Percentiles rank a stretch among this genome's conserved stretches.
These are phyloP conservation scores for Conringia planisiliqua DNA, from an alignment of 345 rosid species.

Conservation along the genomic window DNA sequence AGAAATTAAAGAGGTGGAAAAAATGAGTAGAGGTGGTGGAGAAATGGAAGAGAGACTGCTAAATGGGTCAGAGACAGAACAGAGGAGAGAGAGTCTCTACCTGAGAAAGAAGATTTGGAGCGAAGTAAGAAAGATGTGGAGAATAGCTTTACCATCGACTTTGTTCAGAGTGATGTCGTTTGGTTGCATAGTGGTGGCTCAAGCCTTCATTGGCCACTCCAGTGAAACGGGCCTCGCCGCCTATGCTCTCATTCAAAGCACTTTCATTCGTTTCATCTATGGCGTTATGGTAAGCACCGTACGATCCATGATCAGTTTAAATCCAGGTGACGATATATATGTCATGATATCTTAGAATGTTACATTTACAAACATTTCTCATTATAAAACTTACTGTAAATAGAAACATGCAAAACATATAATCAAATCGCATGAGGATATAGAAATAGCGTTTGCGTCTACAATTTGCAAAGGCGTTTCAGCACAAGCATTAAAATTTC, in stretches of 20 bases:
- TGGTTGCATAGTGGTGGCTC: constrained; percentile 53
- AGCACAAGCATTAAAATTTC: background rate
- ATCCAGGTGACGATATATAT: background rate
- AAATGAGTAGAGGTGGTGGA: constrained; percentile 24
- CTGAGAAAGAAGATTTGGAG: constrained; percentile 30
- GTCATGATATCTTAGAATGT: background rate
- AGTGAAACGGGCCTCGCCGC: constrained; percentile 41
- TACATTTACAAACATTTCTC: background rate
- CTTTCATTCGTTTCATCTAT: constrained; percentile 38
- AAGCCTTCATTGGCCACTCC: constrained; percentile 49
- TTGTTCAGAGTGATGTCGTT: constrained; percentile 43
- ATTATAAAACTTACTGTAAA: background rate
- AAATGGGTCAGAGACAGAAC: constrained; percentile 22
- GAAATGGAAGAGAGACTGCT: constrained; percentile 33
- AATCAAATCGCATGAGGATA: background rate
- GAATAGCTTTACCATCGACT: constrained; percentile 51
- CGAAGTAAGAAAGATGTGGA: constrained; percentile 41
- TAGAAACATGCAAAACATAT: background rate
- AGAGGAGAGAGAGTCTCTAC: constrained; percentile 16
- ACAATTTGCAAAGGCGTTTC: background rate
- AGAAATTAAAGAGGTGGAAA: background rate
- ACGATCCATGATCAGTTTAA: background rate
- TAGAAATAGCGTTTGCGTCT: background rate
- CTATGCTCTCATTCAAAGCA: constrained; percentile 47
- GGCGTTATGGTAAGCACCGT: constrained; percentile 41